Conservation (phyloP, 495 filamentous ascomycete species). For the Cenococcum geophilum region DNA sequence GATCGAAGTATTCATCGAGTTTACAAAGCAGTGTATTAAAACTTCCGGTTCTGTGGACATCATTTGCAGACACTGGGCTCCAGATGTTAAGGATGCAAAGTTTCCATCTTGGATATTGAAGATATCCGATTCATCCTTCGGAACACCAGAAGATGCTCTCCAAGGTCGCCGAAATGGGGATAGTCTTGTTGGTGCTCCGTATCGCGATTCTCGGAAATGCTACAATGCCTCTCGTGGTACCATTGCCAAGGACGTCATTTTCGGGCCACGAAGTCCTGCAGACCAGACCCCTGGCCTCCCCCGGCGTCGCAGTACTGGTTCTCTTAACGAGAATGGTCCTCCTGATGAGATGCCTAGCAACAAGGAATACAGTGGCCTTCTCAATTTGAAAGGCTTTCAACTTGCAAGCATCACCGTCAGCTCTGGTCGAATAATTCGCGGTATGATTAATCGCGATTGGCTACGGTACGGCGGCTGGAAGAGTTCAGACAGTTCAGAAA, state of each 20-base stretch:
- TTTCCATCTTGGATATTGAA: constrained; percentile 6
- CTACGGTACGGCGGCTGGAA: constrained; percentile 4
- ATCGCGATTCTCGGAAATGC: not conserved
- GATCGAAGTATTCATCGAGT: constrained; percentile 6
- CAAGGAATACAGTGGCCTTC: not conserved
- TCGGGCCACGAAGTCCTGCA: no score
- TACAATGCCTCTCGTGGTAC: not conserved
- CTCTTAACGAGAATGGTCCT: not conserved
- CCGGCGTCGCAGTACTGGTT: not conserved
- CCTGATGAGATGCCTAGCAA: constrained; percentile 4
- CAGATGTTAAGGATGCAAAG: not conserved
- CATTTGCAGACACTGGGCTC: constrained; percentile 20
- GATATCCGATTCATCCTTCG: not conserved
- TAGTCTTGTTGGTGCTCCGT: constrained; percentile 1
- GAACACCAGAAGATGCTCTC: not conserved
- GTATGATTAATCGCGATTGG: not conserved
- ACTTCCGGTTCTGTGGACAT: constrained; percentile 9
- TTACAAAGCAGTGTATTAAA: not conserved
- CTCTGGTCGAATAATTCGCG: not conserved
- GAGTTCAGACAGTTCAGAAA: not conserved
- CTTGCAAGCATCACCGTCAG: not conserved
- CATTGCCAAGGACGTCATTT: not conserved
- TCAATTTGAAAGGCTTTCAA: not conserved
- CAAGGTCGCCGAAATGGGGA: constrained; percentile 7
- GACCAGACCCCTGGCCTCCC: not conserved